These are phyloP conservation scores for Picea sitchensis DNA, from an alignment of 75 land plant genomes.

Conservation along the genomic window DNA sequence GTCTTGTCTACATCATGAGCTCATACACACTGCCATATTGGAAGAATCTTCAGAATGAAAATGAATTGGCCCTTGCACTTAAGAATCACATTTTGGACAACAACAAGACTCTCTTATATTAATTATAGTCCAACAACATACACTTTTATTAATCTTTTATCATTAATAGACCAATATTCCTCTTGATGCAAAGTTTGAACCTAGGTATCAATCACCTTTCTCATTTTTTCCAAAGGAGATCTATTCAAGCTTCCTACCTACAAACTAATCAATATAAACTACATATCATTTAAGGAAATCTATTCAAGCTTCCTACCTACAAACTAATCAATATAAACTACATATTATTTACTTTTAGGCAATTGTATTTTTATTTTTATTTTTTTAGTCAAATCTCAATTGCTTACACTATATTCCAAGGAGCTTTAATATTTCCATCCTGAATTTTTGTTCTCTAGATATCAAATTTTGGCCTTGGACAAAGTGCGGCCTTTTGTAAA, in stretches of 20 bases:
- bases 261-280: no score
- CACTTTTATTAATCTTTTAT: slow-evolving; percentile 80
- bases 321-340: no score
- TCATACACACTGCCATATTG: not conserved
- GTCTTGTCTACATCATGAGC: not conserved
- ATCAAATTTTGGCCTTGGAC: slow-evolving; percentile 91
- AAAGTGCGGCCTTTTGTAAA: no score
- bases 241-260: no score
- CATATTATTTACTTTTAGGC: not conserved
- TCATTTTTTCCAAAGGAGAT: not conserved
- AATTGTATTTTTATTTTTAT: no score
- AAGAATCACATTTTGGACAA: slow-evolving; percentile 81
- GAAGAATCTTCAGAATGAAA: slow-evolving; percentile 51
- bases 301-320: no score
- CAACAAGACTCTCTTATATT: slow-evolving; percentile 82
- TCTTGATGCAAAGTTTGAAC: slow-evolving; percentile 67
- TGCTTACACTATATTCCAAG: not conserved
- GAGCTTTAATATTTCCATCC: not conserved
- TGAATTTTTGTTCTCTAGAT: slow-evolving; percentile 34
- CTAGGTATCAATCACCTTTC: slow-evolving; percentile 40
- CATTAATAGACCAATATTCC: slow-evolving; percentile 92
- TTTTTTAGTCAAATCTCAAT: not conserved
- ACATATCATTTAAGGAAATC: not conserved
- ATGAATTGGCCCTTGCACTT: slow-evolving; percentile 82
- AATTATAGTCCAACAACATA: slow-evolving; percentile 81